Base-by-base conservation (phyloP, 768 basidiomycete genomes). In the Lentinula lateritia region DNA sequence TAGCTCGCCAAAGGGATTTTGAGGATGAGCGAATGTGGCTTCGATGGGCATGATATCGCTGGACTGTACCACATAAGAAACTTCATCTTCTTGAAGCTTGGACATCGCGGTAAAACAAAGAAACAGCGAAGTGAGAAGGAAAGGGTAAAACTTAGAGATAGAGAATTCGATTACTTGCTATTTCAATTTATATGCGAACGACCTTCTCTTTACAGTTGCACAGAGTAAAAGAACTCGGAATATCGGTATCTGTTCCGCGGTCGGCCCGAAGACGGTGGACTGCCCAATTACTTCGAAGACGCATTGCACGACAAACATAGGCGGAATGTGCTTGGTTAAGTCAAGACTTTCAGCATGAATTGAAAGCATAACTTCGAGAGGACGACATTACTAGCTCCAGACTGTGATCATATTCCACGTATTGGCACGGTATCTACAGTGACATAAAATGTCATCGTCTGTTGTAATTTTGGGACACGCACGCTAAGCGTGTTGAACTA, bases 21-120 rank as follows among this genome's bases (percentile, higher is more conserved):
- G 50, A n/a, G 59, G 35, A 38, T 60, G 45, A 41, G 50, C 48
- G 32, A 60, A 52, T 2, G 50, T 42, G 6, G 59, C 50, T 18
- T 60, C 59, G 9, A 52, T 45, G 12, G 59, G 59, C 59, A 60
- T 60, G 16, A 60, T 52, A 43, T 60, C 50, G n/a, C 23, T 34
- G 15, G 59, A 41, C 28, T 60, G 59, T 16, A 60, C 16, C 2
- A 46, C 48, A 59, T 59, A 59, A 8, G 41, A 41, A 4, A 16
- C 16, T 41, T 38, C 13, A 39, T 42, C 41, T 54, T 54, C 35
- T 23, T 42, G 23, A n/a, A 18, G 38, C 41, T 56, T 56, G n/a
- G 23, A 56, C 46, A 48, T 48, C 23, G 46, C 18, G 10, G 16
- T 6, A 9, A 52, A 32, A 35, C n/a, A 13, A 5, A 28, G 35